phyloP scores from a whole-genome alignment of 768 basidiomycete genomes.

The Pulveroboletus sp. region DNA sequence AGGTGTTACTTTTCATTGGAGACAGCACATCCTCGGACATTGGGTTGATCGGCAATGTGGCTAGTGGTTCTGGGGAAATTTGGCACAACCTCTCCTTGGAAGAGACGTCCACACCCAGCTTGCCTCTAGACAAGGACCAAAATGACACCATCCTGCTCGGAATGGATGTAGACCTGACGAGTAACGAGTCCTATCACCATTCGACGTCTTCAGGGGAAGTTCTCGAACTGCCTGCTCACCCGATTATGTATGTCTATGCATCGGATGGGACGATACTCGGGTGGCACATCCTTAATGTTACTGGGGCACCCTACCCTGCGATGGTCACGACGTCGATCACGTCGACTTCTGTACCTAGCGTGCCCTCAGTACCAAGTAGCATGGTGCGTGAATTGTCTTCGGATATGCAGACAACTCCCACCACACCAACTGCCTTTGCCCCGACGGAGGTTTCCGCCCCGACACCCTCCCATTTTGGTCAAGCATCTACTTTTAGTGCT shows the following conservation, averaged over 20 bases:
- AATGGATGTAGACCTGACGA: constrained; percentile 64
- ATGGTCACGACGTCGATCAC: constrained; percentile 37
- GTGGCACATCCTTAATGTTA: constrained; percentile 64
- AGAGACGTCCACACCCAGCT: constrained; percentile 48
- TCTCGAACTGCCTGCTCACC: constrained; percentile 44
- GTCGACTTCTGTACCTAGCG: constrained; percentile 2
- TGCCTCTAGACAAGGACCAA: constrained; percentile 65
- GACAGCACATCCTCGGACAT: constrained; percentile 51
- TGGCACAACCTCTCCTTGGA: constrained; percentile 48
- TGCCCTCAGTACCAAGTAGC: constrained; percentile 12
- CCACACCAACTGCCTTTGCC: constrained; percentile 15
- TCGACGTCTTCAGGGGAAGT: constrained; percentile 40
- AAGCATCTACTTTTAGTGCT: constrained; percentile 26
- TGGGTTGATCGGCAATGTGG: constrained; percentile 39
- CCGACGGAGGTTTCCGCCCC: constrained; percentile 26
- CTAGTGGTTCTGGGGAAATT: constrained; percentile 28
- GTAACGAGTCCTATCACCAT: constrained; percentile 35
- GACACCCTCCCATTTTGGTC: constrained; percentile 33
- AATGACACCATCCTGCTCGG: constrained; percentile 68
- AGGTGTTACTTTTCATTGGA: constrained; percentile 42
- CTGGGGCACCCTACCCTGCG: constrained; percentile 50
- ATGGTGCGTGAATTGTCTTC: constrained; percentile 29
- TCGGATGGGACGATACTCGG: constrained; percentile 75
- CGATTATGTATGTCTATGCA: constrained; percentile 70
- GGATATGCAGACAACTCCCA: constrained; percentile 30